A percentile compares a stretch with the other conserved stretches of the same genome.
These are phyloP conservation scores for Colletotrichum karsti DNA, from an alignment of 2,329 filamentous ascomycete genomes.

Conservation along the genomic window DNA sequence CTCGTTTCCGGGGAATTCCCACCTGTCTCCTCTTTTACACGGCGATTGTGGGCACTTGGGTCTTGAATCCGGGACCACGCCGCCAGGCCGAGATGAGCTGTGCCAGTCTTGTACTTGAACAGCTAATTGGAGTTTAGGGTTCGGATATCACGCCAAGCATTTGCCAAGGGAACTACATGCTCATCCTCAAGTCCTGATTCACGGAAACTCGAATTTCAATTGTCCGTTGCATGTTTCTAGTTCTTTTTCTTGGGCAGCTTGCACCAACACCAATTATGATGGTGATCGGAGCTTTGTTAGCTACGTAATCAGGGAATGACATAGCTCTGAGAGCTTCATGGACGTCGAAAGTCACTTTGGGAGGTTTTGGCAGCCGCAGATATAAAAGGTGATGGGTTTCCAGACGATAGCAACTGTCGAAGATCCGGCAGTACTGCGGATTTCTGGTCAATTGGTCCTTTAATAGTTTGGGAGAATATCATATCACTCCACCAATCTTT, in stretches of 20 bases:
- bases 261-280: background rate
- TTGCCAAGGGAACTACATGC: constrained; percentile 17
- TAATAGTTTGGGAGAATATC: background rate
- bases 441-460: background rate
- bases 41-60: background rate
- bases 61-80: background rate
- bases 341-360: too few species aligned
- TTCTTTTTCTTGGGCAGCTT: background rate
- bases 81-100: background rate
- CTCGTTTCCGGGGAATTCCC: background rate
- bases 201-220: constrained; percentile 10
- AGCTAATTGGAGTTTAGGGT: background rate
- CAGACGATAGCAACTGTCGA: background rate
- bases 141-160: constrained; percentile 9
- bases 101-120: background rate
- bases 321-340: constrained; percentile 1
- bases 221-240: constrained; percentile 18
- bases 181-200: constrained; percentile 17
- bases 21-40: constrained; percentile 14
- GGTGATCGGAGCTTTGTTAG: background rate
- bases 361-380: background rate
- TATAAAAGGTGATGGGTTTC: background rate
- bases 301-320: constrained; percentile 7
- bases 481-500: background rate
- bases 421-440: background rate